A percentile compares a stretch with the other conserved stretches of the same genome.
Evolutionary conservation across 2,329 filamentous ascomycete genomes (phyloP).

Genomic region (Colletotrichum melonis): DNA sequence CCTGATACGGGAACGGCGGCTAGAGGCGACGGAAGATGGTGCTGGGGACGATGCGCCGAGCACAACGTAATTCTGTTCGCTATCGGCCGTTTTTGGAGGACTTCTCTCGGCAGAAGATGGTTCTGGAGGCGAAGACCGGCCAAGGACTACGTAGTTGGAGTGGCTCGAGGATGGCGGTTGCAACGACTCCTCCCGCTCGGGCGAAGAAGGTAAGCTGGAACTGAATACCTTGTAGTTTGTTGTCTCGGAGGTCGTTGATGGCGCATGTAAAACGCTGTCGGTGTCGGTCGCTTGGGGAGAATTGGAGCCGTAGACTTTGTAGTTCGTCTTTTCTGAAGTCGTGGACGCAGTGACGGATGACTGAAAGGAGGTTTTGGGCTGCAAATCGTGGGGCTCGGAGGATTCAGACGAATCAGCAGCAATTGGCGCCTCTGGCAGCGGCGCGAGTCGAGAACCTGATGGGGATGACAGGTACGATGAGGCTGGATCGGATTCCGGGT

Average conservation of each 20-base stretch:
- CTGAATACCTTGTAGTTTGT: conserved; percentile 67
- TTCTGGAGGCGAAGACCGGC: conserved; percentile 60
- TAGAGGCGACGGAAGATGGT: conserved; percentile 50
- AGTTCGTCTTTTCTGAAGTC: conserved; percentile 64
- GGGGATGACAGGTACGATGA: conserved; percentile 36
- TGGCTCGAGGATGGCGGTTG: conserved; percentile 53
- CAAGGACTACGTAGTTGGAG: conserved; percentile 64
- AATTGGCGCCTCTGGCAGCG: conserved; percentile 43
- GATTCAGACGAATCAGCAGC: background rate
- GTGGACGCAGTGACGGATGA: conserved; percentile 54
- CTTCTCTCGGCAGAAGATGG: conserved; percentile 50
- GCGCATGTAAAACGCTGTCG: conserved; percentile 47
- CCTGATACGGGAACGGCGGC: conserved; percentile 45
- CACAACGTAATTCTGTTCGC: conserved; percentile 65
- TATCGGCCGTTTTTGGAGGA: conserved; percentile 49
- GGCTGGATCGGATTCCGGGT: conserved; percentile 17
- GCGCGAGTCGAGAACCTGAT: conserved; percentile 43
- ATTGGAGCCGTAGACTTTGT: conserved; percentile 64
- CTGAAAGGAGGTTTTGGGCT: conserved; percentile 40
- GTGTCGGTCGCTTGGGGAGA: conserved; percentile 53
- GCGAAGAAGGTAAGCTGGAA: conserved; percentile 55
- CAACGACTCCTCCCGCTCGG: conserved; percentile 52
- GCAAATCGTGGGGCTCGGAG: conserved; percentile 24
- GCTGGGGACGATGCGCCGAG: conserved; percentile 57
- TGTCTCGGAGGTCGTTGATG: conserved; percentile 60